These are phyloP conservation scores for Vanderwaltozyma tropicalis DNA, from an alignment of 805 yeast genomes.

Conservation along the genomic window DNA sequence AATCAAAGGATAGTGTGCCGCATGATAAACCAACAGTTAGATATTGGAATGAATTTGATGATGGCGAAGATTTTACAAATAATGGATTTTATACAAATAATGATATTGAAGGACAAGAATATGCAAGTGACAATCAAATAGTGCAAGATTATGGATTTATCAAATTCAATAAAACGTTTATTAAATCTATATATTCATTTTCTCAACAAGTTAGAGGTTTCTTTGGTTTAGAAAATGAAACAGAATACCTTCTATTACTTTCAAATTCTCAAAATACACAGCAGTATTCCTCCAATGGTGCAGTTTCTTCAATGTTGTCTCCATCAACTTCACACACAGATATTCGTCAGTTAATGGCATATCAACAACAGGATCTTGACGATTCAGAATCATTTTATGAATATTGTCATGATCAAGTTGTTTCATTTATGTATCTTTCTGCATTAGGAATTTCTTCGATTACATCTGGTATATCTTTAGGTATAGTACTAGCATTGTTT, in stretches of 20 bases:
- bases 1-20: background rate
- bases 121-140: background rate
- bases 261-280: background rate
- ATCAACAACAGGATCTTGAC: constrained; percentile 11
- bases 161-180: constrained; percentile 16
- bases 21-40: constrained; percentile 6
- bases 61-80: constrained; percentile 19
- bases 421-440: constrained; percentile 22
- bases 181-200: constrained; percentile 14
- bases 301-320: constrained; percentile 1
- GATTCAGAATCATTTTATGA: constrained; percentile 22
- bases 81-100: constrained; percentile 7
- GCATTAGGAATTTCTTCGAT: constrained; percentile 17
- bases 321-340: constrained; percentile 7
- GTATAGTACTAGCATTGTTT: constrained; percentile 20
- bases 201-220: constrained; percentile 11
- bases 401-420: constrained; percentile 24
- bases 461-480: constrained; percentile 21
- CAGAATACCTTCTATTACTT: constrained; percentile 1
- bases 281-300: constrained; percentile 1
- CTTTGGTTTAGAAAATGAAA: constrained; percentile 2
- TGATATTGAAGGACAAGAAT: background rate
- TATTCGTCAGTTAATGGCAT: constrained; percentile 10
- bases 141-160: constrained; percentile 17
- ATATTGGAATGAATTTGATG: constrained; percentile 30